Evolutionary conservation across 2,329 filamentous ascomycete genomes (phyloP).

Genomic region (Colletotrichum lindemuthianum): DNA sequence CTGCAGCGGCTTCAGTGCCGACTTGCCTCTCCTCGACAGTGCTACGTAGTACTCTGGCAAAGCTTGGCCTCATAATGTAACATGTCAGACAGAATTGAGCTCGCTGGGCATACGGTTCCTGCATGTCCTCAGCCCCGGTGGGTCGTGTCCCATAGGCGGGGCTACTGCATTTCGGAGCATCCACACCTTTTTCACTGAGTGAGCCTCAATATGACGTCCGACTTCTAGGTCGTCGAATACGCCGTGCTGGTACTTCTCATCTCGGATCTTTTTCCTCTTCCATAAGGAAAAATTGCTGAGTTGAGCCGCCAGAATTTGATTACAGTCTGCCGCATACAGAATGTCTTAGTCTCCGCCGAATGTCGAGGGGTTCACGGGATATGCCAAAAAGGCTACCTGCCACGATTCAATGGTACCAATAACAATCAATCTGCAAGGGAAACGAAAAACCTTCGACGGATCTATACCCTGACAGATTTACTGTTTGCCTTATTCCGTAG

Average conservation of each 20-base stretch:
- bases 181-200: constrained; percentile 7
- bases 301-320: no score
- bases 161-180: background rate
- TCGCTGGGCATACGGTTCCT: constrained; percentile 15
- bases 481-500: background rate
- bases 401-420: constrained; percentile 20
- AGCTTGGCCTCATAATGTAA: constrained; percentile 29
- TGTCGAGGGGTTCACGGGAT: background rate
- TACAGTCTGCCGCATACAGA: no score
- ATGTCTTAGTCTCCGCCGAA: background rate
- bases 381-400: background rate
- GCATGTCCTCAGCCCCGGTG: constrained; percentile 17
- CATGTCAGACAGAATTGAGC: constrained; percentile 18
- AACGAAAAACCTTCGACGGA: constrained; percentile 25
- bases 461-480: constrained; percentile 7
- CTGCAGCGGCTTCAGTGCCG: constrained; percentile 24
- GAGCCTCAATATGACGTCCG: constrained; percentile 22
- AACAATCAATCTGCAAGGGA: constrained; percentile 7
- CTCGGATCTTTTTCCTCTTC: no score
- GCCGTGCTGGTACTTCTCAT: background rate
- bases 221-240: constrained; percentile 16
- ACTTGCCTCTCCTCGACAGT: constrained; percentile 28
- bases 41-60: constrained; percentile 28
- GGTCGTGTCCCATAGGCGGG: constrained; percentile 1
- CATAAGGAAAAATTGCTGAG: no score